Base-by-base conservation (phyloP, 345 rosid species). In the Hirschfeldia incana region DNA sequence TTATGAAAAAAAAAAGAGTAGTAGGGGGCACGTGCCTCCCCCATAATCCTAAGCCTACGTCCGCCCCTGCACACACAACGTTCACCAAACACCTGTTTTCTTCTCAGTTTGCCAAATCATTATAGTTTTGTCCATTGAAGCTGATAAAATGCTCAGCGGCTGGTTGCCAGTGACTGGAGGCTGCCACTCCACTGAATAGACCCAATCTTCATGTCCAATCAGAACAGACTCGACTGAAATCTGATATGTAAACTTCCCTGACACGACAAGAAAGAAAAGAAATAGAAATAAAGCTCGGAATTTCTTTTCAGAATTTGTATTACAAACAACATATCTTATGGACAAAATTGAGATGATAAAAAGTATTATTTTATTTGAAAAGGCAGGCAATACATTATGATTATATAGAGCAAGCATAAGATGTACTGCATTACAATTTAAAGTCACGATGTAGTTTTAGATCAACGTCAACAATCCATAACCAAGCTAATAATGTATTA, bases 171-270 rank as follows among this genome's bases (percentile, higher is more conserved):
- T 27, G 10, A 75, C 72, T 70, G 99, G 98, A 42, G 96, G 97
- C 74, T 93, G 89, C 97, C 99, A 95, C 83, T 91, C 88, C 33
- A 95, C 99, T 2, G 99, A 95, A 83, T 95, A 95, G 15, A 90
- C 94, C 98, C 98, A 95, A 80, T 93, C 99, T 82, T 95, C 99
- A 76, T 95, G 99, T 76, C 97, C 98, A 76, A 93, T 88, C 32
- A 93, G 83, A 84, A 95, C 96, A 81, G 98, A 93, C 74, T 95
- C 99, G 29, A 93, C 83, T 29, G 99, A 95, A 67, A 95, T 84
- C 83, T 93, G 98, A 87, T 93, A 93, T 65, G 96, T 86, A 51
- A 72, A 82, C 1, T 83, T 83, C 58, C 98, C 97, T 49, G 87
- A 84, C 55, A 89, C 80, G 42, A 91, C 21, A 21, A 21, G 21